A percentile compares a stretch with the other conserved stretches of the same genome.
phyloP scores from a whole-genome alignment of 345 rosid genomes.

The Pugionium cornutum region DNA sequence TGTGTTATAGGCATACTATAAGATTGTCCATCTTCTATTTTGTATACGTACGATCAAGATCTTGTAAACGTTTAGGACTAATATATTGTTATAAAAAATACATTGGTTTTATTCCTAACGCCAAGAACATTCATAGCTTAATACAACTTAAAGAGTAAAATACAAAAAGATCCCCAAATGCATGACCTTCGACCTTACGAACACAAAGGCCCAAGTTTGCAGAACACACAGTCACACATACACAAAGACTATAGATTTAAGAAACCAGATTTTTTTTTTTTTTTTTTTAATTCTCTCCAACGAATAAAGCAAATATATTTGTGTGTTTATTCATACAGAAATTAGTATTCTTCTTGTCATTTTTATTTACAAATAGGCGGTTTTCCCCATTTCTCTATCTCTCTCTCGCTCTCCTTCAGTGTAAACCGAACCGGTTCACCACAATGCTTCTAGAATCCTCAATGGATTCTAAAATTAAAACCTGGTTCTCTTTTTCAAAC shows the following conservation, averaged over 20 bases:
- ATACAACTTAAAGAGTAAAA: not conserved
- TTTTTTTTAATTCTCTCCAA: conserved; percentile 21
- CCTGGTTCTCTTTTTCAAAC: conserved; percentile 11
- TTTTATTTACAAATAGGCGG: conserved; percentile 21
- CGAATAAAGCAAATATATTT: conserved; percentile 10
- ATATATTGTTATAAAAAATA: too few species aligned
- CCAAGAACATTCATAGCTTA: not conserved
- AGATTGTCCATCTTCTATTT: too few species aligned
- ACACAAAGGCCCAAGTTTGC: conserved; percentile 25
- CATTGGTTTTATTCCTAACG: too few species aligned
- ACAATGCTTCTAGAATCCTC: conserved; percentile 14
- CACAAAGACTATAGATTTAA: not conserved
- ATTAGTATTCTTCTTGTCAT: conserved; percentile 5
- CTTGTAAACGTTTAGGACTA: too few species aligned
- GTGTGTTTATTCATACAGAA: not conserved
- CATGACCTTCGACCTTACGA: not conserved
- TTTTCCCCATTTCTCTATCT: too few species aligned
- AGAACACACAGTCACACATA: conserved; percentile 21
- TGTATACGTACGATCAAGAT: too few species aligned
- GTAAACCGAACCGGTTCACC: conserved; percentile 33
- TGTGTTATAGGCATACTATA: too few species aligned
- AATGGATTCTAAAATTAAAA: not conserved
- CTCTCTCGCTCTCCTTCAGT: conserved; percentile 22
- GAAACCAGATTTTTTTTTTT: conserved; percentile 3
- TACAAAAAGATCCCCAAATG: not conserved